Base-by-base conservation (phyloP, 148 eudicot genomes). In the Selenicereus undatus region DNA sequence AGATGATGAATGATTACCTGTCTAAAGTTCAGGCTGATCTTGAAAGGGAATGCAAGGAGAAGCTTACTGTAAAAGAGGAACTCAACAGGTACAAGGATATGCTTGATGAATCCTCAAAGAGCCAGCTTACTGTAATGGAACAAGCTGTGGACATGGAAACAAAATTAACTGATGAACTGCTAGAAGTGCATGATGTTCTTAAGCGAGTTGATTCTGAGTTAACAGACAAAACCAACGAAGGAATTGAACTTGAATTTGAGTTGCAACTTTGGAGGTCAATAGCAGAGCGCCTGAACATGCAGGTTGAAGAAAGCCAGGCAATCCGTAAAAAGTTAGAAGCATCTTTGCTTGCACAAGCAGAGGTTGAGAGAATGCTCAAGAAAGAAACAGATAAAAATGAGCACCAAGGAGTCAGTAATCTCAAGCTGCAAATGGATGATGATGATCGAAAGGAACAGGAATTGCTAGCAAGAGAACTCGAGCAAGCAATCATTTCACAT, bases 341-440 rank as follows among this genome's bases (percentile, higher is more conserved):
- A 75, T 91, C 97, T 30, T 89, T 95, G 81, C 85, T 96, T 64
- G 91, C 87, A 74, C 93, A 96, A 74, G 89, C 89, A 50, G 91
- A 86, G 62, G 78, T 91, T 20, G 98, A 92, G 82, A 85, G 84
- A 64, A 71, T 81, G 77, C 93, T 92, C 43, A 90, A 87, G 80
- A 84, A 78, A 80, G 94, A 94, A 21, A 39, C 82, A 21, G 86
- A 82, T 74, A 89, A 90, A 76, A 86, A 80, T 80, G 91, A 48
- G 2, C 12, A 91, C 5, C 80, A 71, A 71, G 83, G 73, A 71
- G 83, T 91, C 48, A 73, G 80, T 50, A 86, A 85, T 76, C 87
- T 90, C 27, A 86, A 91, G 78, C 80, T 82, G 71, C 88, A 90
- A 81, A 86, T 91, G 21, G 84, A 82, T 10, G 83, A 69, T 27